These are phyloP conservation scores for Wickerhamomyces sp. DNA, from an alignment of 1,139 yeast species.

Conservation along the genomic window DNA sequence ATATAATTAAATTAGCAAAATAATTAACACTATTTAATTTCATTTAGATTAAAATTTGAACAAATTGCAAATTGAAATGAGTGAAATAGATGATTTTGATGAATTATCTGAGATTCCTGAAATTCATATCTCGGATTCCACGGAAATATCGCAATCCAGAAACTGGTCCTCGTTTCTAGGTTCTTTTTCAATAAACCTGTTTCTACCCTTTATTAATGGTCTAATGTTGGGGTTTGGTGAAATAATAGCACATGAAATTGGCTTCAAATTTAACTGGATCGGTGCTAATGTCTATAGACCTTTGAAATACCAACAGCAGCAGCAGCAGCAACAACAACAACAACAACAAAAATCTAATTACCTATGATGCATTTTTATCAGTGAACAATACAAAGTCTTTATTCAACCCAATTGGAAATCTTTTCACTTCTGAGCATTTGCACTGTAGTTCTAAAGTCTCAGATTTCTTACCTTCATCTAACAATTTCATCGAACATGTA, in stretches of 20 bases:
- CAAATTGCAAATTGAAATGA: background rate
- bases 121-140: too few relatives aligned
- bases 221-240: constrained; percentile 97
- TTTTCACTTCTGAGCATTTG: constrained; percentile 32
- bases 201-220: constrained; percentile 89
- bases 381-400: constrained; percentile 28
- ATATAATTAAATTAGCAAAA: background rate
- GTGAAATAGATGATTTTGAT: background rate
- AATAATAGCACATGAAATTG: constrained; percentile 88
- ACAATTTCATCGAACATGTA: constrained; percentile 31
- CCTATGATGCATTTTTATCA: constrained; percentile 7
- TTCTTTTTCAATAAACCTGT: constrained; percentile 61
- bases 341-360: constrained; percentile 3
- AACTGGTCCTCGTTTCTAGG: constrained; percentile 8
- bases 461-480: constrained; percentile 22
- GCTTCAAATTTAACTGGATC: constrained; percentile 73
- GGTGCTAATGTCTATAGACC: constrained; percentile 47
- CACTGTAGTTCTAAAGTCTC: constrained; percentile 32
- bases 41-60: too few relatives aligned
- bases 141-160: too few relatives aligned
- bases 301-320: background rate
- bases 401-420: constrained; percentile 37
- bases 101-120: too few relatives aligned
- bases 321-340: background rate
- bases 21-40: too few relatives aligned